Percentiles rank a stretch among this genome's conserved stretches.
Conservation (phyloP, 225 moss, liverwort and hornwort genomes). For the Marchantia polymorpha region DNA sequence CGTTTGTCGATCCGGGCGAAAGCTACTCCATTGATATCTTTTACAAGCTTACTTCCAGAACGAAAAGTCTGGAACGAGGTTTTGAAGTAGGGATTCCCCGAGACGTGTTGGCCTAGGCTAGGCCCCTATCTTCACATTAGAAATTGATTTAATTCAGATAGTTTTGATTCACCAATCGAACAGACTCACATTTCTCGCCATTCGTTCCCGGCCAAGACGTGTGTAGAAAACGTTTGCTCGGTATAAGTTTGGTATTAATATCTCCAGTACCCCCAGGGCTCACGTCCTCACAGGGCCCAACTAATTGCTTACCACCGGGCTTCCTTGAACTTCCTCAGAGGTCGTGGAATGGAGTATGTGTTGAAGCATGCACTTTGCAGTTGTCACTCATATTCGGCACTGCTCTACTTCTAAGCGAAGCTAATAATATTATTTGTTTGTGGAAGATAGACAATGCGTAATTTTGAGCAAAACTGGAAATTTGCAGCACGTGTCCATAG, state of each 20-base stretch:
- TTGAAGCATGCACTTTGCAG: no score
- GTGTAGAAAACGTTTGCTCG: background rate
- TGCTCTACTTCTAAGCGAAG: no score
- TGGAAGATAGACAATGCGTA: no score
- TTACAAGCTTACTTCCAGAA: background rate
- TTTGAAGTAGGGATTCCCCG: background rate
- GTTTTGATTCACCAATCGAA: background rate
- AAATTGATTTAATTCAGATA: background rate
- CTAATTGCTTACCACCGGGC: no score
- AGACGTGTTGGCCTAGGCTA: background rate
- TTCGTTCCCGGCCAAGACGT: background rate
- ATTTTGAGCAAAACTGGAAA: no score
- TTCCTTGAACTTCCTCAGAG: no score
- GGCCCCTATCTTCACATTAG: background rate
- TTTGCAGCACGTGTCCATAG: no score
- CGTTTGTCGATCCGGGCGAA: background rate
- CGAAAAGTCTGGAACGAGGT: background rate
- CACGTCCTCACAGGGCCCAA: no score
- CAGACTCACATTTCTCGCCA: background rate
- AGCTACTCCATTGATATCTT: background rate
- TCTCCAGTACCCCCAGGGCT: no score
- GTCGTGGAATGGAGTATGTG: no score
- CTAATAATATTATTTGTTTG: no score
- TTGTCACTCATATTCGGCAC: no score
- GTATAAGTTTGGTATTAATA: background rate